Conservation (phyloP, 306 rosid species). For the Phaseolus lunatus region DNA sequence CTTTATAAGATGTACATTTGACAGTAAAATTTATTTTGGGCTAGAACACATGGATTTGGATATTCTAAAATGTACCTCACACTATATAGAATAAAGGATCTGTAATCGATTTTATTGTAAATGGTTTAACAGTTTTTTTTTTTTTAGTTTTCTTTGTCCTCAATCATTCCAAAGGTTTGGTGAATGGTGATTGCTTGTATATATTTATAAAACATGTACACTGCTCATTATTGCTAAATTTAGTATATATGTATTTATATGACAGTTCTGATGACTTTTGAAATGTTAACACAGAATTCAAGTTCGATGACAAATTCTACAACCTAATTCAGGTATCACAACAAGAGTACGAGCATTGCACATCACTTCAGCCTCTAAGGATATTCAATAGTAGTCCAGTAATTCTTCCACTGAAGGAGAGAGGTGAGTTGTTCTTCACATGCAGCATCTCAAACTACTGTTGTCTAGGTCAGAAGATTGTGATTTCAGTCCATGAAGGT, state of each 20-base stretch:
- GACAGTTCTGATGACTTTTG: slow-evolving; percentile 16
- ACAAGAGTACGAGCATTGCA: slow-evolving; percentile 52
- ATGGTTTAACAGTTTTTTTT: no score
- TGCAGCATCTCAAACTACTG: slow-evolving; percentile 52
- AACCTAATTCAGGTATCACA: slow-evolving; percentile 50
- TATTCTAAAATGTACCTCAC: no score
- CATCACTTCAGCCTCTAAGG: slow-evolving; percentile 40
- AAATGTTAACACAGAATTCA: slow-evolving; percentile 42
- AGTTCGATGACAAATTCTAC: slow-evolving; percentile 51
- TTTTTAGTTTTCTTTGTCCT: no score
- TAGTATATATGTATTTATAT: background rate
- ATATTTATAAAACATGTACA: no score
- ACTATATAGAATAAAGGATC: no score
- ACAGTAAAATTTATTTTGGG: no score
- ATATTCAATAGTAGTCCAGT: slow-evolving; percentile 50
- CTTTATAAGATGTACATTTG: no score
- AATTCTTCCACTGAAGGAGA: slow-evolving; percentile 38
- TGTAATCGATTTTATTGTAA: no score
- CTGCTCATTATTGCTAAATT: no score
- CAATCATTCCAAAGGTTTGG: no score
- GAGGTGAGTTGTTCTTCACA: slow-evolving; percentile 38
- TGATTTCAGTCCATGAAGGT: slow-evolving; percentile 37
- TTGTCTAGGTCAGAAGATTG: slow-evolving; percentile 49
- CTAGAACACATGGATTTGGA: no score
- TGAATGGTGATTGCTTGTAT: no score